These are phyloP conservation scores for Cyberlindnera galapagoensis DNA, from an alignment of 805 yeast species.

Conservation along the genomic window DNA sequence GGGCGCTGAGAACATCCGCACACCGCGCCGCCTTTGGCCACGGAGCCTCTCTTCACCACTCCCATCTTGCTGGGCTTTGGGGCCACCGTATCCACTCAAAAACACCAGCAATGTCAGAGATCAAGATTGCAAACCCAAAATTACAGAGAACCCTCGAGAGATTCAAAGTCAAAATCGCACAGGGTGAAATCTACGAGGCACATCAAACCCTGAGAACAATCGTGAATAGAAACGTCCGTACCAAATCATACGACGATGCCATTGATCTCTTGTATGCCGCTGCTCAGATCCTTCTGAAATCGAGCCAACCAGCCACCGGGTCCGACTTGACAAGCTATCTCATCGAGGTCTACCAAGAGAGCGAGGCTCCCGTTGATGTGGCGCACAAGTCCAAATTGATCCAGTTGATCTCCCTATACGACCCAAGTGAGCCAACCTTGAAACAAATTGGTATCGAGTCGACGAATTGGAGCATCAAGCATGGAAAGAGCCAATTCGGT, in stretches of 20 bases:
- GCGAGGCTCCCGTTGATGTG: slow-evolving; percentile 36
- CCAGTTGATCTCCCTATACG: slow-evolving; percentile 38
- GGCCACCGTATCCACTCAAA: neutral
- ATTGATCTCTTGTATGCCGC: slow-evolving; percentile 68
- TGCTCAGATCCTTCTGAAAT: slow-evolving; percentile 57
- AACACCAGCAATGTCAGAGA: slow-evolving; percentile 7
- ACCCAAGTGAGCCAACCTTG: slow-evolving; percentile 51
- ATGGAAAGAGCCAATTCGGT: slow-evolving; percentile 50
- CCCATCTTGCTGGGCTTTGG: too few species aligned
- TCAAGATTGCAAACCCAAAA: slow-evolving; percentile 28
- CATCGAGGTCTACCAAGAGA: slow-evolving; percentile 58
- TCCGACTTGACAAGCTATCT: slow-evolving; percentile 70
- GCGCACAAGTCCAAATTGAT: slow-evolving; percentile 41
- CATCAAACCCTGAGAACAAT: slow-evolving; percentile 92
- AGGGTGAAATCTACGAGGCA: slow-evolving; percentile 86
- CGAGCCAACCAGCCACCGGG: slow-evolving; percentile 73
- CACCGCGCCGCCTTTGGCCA: too few species aligned
- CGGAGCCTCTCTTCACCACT: too few species aligned
- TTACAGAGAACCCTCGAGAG: slow-evolving; percentile 55
- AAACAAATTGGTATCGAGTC: slow-evolving; percentile 61
- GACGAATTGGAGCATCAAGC: slow-evolving; percentile 56
- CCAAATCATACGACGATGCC: slow-evolving; percentile 64
- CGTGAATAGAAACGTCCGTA: slow-evolving; percentile 72
- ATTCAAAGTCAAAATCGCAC: slow-evolving; percentile 60
- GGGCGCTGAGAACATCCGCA: neutral